Evolutionary conservation across 495 filamentous ascomycete genomes (phyloP).

Genomic region (Penicillium cosmopolitanum): DNA sequence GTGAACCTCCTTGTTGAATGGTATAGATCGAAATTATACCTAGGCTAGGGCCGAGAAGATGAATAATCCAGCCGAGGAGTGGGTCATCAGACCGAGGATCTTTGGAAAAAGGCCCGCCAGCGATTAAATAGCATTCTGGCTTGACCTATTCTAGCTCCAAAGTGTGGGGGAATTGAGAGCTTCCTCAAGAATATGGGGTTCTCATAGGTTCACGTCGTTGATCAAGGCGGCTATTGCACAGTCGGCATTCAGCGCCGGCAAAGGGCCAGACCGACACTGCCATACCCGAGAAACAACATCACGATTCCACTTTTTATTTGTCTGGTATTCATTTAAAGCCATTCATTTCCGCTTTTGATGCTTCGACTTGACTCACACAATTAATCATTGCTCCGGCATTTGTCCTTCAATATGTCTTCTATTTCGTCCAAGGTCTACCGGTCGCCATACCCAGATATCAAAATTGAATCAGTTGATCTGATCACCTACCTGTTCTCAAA

Average conservation of each 20-base stretch:
- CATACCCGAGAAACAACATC: not conserved
- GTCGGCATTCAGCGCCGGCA: conserved; percentile 15
- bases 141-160: not conserved
- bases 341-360: too few species aligned
- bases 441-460: conserved; percentile 32
- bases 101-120: not conserved
- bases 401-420: conserved; percentile 22
- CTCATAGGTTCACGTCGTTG: conserved; percentile 4
- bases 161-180: not conserved
- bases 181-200: conserved; percentile 11
- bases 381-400: too few species aligned
- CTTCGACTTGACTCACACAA: too few species aligned
- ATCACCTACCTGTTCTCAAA: conserved; percentile 70
- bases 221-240: not conserved
- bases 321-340: too few species aligned
- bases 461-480: conserved; percentile 53
- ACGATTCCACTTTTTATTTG: too few species aligned
- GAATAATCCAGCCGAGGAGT: conserved; percentile 11
- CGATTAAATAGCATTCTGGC: too few species aligned
- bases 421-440: conserved; percentile 33
- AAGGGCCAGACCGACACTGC: not conserved
- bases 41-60: not conserved
- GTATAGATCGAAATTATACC: not conserved
- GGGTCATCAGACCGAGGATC: conserved; percentile 1
- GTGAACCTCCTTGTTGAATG: too few species aligned